Evolutionary conservation across 169 alveolate genomes (phyloP), one percentile per base, ranked within the genome.

Genomic region (Plasmodium relictum): DNA sequence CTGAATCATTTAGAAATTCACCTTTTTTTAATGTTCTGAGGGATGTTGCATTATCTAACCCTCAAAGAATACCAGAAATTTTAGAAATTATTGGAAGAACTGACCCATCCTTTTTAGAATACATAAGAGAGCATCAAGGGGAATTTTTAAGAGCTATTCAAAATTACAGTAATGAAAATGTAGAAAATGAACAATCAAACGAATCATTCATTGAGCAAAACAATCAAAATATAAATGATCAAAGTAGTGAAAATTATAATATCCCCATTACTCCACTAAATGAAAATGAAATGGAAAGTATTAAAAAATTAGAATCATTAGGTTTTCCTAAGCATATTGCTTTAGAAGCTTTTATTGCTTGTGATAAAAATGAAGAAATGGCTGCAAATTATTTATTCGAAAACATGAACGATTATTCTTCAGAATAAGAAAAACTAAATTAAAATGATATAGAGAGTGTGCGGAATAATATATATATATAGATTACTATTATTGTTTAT

Each of bases 281-380:
- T 26, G 97, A 92, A 48, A 97, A 95, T 88, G 99, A 98, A 92
- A 94, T 94, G 93, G 98, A 83, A 18, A 88, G 92, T 66, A 89
- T 94, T 59, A 68, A 90, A 76, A 94, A 97, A 78, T 95, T 97
- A 70, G 97, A 94, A 69, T 94, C 95, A 7, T 86, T 96, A 26
- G 99, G 99, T 62, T 98, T 98, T 91, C 96, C 98, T 39, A 96
- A 98, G 59, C 96, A 95, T 54, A 97, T 97, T 31, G 99, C 97
- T 18, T 89, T 98, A 14, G 99, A 98, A 91, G 99, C 99, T 12
- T 98, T 94, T 93, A 88, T 98, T 62, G 98, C 98, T 4, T 98
- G 99, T 88, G 99, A 98, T 71, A 97, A 97, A 88, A 96, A 98
- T 87, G 99, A 98, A 93, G 99, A 96, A 74, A 83, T 96, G 92